Conservation (phyloP, 805 yeast genomes). For the Saccharomyces jurei region DNA sequence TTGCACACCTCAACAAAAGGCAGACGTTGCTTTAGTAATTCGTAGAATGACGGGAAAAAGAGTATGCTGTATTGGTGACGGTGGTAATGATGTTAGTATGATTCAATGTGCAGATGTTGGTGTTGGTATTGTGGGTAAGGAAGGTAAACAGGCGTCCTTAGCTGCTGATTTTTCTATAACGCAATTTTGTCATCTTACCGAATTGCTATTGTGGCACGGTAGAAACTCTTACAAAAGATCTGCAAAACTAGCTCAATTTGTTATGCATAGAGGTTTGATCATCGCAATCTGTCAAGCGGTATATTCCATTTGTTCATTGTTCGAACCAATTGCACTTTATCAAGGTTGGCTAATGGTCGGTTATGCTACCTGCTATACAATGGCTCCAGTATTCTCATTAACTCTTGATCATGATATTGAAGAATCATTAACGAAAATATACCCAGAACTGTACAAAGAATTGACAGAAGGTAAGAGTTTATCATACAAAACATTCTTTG, state of each 20-base stretch:
- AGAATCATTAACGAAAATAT: conserved; percentile 77
- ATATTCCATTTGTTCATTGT: conserved; percentile 73
- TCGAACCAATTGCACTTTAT: conserved; percentile 89
- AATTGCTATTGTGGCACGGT: conserved; percentile 92
- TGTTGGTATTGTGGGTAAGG: conserved; percentile 97
- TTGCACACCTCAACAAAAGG: conserved; percentile 97
- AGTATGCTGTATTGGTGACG: conserved; percentile 97
- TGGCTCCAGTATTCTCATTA: conserved; percentile 95
- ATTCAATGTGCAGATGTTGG: conserved; percentile 98
- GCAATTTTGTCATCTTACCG: conserved; percentile 83
- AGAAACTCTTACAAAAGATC: conserved; percentile 93
- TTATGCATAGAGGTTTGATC: conserved; percentile 90
- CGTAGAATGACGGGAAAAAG: conserved; percentile 74
- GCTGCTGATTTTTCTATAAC: conserved; percentile 95
- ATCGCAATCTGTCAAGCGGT: conserved; percentile 94
- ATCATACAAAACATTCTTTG: conserved; percentile 78
- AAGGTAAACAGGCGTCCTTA: conserved; percentile 92
- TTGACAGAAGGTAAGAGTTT: conserved; percentile 80
- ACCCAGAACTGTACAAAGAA: conserved; percentile 93
- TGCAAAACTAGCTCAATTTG: conserved; percentile 90
- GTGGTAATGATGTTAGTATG: conserved; percentile 99
- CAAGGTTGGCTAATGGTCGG: conserved; percentile 99
- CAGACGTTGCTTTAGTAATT: conserved; percentile 82
- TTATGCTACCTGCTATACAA: conserved; percentile 91
- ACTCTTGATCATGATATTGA: conserved; percentile 88